Base-by-base conservation (phyloP, 1,284 basidiomycete species). In the Puccinia horiana region DNA sequence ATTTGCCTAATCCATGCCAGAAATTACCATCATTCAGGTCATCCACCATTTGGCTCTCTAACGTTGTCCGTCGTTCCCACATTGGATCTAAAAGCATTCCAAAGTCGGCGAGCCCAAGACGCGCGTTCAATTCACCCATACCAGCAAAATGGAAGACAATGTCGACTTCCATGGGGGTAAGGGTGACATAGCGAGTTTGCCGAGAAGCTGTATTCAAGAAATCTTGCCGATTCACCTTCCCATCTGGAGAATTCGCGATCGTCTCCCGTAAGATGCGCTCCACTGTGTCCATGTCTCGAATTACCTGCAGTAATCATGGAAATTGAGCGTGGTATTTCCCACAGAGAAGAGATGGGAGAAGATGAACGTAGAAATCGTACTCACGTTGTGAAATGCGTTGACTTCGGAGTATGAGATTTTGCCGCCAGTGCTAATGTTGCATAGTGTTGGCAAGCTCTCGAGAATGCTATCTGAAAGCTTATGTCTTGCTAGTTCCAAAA, bases 71-170 rank as follows among this genome's bases (percentile, higher is more conserved):
- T 47, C 78, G 47, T 73, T 89, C 90, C 94, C 94, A 95, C 83
- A 91, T 90, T 14, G 93, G 93, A 86, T 97, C 95, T 70, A 98
- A 88, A 42, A 98, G 88, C 85, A 95, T 93, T 26, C 92, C 93
- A 87, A 98, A 98, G 87, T 98, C 95, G 72, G 93, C 88, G 54
- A 96, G 88, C 9, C 93, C 90, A 73, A 97, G 90, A 29, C 94
- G 90, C 29, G 82, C 77, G 52, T 78, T 69, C 84, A 83, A 83
- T 69, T 89, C 88, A 8, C 94, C 95, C 80, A 94, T 91, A 26
- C 92, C 92, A 23, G 94, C 94, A 88, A 97, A 97, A 88, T 98
- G 95, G 89, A 96, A 98, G 85, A 97, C 92, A 85, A 97, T 96
- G 81, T 92, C 92, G 37, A 94, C 94, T 84, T 98, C 95, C 93